Conservation (phyloP, 495 filamentous ascomycete species). For the Trichocladium uniseriatum region DNA sequence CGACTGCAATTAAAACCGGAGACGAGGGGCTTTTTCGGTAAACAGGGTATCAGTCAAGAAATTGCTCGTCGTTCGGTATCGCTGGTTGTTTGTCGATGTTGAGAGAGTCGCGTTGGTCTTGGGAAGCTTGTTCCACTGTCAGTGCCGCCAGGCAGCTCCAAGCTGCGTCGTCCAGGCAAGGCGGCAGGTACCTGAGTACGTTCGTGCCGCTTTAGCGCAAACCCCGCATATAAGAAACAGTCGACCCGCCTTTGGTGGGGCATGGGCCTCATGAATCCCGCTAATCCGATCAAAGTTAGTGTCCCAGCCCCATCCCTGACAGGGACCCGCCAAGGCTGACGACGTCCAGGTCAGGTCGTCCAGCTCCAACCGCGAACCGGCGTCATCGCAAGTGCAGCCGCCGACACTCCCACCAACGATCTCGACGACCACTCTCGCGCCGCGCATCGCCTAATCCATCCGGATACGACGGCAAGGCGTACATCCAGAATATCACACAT, state of each 20-base stretch:
- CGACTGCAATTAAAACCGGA: background rate
- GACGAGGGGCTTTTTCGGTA: background rate
- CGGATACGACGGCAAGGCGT: too few relatives aligned
- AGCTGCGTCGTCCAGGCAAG: slow-evolving; percentile 26
- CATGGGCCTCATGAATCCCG: background rate
- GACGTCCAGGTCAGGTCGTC: slow-evolving; percentile 11
- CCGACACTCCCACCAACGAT: background rate
- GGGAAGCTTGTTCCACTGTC: slow-evolving; percentile 3
- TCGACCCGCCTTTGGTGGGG: slow-evolving; percentile 1
- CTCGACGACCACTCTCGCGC: background rate
- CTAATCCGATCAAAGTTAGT: background rate
- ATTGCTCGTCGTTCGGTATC: background rate
- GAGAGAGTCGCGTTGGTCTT: slow-evolving; percentile 1
- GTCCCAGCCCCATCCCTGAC: background rate
- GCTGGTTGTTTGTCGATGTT: slow-evolving; percentile 3
- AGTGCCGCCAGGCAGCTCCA: slow-evolving; percentile 27
- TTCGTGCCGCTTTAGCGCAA: slow-evolving; percentile 1
- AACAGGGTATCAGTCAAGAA: background rate
- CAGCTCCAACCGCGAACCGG: slow-evolving; percentile 15
- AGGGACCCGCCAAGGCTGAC: slow-evolving; percentile 22
- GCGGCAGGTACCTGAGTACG: slow-evolving; percentile 15
- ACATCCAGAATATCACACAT: too few relatives aligned
- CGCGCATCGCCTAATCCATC: too few relatives aligned
- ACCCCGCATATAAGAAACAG: slow-evolving; percentile 4
- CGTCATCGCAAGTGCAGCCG: slow-evolving; percentile 8